Percentiles rank a stretch among this genome's conserved stretches.
phyloP scores from a whole-genome alignment of 306 rosid genomes.

The Leucaena leucocephala region DNA sequence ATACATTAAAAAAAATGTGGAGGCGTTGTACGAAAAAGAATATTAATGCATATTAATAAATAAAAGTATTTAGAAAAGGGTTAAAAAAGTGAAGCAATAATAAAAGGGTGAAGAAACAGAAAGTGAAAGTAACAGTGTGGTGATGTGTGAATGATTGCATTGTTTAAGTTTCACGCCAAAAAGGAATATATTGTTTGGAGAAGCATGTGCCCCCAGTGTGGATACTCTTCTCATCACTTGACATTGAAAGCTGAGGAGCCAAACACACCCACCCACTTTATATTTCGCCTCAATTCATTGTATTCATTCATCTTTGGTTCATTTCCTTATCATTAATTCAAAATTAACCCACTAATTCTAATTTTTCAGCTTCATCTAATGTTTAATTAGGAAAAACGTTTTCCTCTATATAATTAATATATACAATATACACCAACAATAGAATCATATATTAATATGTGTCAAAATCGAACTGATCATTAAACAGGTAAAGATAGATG shows the following conservation, averaged over 20 bases:
- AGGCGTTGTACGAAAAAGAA: too few relatives aligned
- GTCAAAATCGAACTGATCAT: too few relatives aligned
- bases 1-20: too few relatives aligned
- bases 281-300: slow-evolving; percentile 18
- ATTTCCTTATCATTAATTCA: background rate
- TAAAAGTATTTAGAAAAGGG: background rate
- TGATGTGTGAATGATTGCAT: slow-evolving; percentile 40
- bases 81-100: background rate
- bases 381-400: too few relatives aligned
- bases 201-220: slow-evolving; percentile 42
- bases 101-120: background rate
- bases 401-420: too few relatives aligned
- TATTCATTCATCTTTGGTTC: background rate
- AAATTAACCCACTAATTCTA: background rate
- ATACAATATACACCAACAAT: too few relatives aligned
- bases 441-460: too few relatives aligned
- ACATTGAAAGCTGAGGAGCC: slow-evolving; percentile 31
- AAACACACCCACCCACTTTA: slow-evolving; percentile 12
- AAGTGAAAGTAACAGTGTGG: background rate
- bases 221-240: slow-evolving; percentile 31
- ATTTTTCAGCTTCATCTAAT: too few relatives aligned
- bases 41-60: too few relatives aligned
- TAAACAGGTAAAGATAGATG: too few relatives aligned
- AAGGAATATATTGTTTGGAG: slow-evolving; percentile 46
- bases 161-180: slow-evolving; percentile 47